A percentile compares a stretch with the other conserved stretches of the same genome.
These are phyloP conservation scores for Trichoderma koningii DNA, from an alignment of 2,329 filamentous ascomycete genomes.

Conservation along the genomic window DNA sequence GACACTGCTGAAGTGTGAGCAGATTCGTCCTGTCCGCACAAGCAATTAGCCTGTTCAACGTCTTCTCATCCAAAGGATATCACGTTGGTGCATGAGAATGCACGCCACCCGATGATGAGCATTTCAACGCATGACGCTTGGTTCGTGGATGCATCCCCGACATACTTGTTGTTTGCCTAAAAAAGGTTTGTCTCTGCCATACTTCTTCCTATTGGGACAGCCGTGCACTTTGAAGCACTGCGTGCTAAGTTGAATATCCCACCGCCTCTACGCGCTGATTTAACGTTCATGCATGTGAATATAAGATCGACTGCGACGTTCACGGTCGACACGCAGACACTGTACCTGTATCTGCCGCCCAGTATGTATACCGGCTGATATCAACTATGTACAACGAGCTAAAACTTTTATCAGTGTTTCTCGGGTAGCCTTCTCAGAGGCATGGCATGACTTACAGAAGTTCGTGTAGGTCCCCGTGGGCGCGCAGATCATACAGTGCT, in stretches of 20 bases:
- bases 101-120: neutral
- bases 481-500: too few species aligned
- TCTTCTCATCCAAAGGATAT: neutral
- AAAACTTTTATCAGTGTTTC: neutral
- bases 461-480: too few species aligned
- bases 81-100: neutral
- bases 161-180: conserved; percentile 9
- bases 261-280: neutral
- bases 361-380: too few species aligned
- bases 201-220: neutral
- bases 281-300: neutral
- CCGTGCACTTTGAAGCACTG: neutral
- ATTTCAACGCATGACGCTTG: neutral
- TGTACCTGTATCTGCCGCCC: neutral
- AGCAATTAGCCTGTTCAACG: neutral
- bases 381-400: neutral
- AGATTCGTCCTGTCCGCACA: too few species aligned
- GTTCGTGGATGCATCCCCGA: conserved; percentile 6
- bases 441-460: neutral
- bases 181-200: neutral
- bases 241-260: neutral
- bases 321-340: neutral
- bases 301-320: neutral
- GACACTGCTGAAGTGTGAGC: too few species aligned
- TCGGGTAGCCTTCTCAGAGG: neutral